Base-by-base conservation (phyloP, 495 filamentous ascomycete species). In the Penicillium manginii region DNA sequence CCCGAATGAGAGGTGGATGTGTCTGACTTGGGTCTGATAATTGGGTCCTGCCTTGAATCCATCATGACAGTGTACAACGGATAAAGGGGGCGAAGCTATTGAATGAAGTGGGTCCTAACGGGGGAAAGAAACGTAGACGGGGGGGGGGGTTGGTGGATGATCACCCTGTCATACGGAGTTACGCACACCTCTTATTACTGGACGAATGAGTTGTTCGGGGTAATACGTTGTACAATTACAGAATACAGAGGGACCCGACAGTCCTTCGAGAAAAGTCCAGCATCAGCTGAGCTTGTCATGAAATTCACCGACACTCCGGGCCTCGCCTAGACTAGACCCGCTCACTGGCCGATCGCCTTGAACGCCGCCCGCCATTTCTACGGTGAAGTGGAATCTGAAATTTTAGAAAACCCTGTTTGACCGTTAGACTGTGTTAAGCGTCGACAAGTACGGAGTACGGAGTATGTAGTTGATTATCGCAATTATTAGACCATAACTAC, bases 291-390 rank as follows among this genome's bases (percentile, higher is more conserved):
- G 57, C 64, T 60, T 61, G 59, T 59, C 61, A 64, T 35, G 55
- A 4, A 68, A 66, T 68, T 68, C 67, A 70, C 67, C 67, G 65
- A 70, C 65, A 70, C 52, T 70, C 52, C 57, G 62, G 58, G 22
- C 42, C 55, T 50, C 51, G 54, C 43, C 50, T 54, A 56, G 18
- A 18, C 42, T 32, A 54, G 64, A 58, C 64, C 63, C 56, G 57
- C 59, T 64, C 40, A 54, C 32, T 15, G 50, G 62, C 52, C 55
- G 63, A 68, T 68, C 66, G 58, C 50, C 26, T 40, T 58, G 26
- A 8, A 22, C 33, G 26, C 32, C 19, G 45, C 22, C 45, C 21
- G 10, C 45, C 3, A 26, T 26, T 22, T 29, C 45, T 47, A 47
- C 45, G 45, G 45, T 47, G 45, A 47, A 47, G 11, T 5, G 2